Conservation (phyloP, 139 green algal species). For the Chlamydomonas incerta region DNA sequence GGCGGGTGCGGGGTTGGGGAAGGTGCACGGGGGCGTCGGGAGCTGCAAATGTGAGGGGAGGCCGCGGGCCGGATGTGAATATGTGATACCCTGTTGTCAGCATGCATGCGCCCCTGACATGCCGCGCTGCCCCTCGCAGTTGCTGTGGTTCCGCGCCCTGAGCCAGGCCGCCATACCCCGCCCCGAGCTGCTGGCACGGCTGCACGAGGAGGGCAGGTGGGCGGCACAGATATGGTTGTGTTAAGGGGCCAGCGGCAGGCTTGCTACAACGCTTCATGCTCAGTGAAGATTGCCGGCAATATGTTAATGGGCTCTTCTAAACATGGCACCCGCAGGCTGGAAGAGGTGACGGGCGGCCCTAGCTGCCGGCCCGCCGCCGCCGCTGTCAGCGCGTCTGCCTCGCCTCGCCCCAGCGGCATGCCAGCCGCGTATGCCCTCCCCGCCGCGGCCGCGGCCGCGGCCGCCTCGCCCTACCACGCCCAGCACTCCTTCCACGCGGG, state of each 20-base stretch:
- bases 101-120: too few species aligned
- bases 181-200: constrained; percentile 22
- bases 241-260: too few species aligned
- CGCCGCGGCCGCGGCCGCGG: not conserved
- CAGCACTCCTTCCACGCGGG: not conserved
- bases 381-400: not conserved
- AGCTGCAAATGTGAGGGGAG: too few species aligned
- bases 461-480: not conserved
- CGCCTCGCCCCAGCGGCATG: not conserved
- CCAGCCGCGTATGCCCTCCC: not conserved
- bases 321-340: not conserved
- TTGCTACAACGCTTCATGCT: too few species aligned
- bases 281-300: too few species aligned
- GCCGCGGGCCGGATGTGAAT: too few species aligned
- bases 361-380: too few species aligned
- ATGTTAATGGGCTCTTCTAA: too few species aligned
- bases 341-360: not conserved
- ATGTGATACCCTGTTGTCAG: too few species aligned
- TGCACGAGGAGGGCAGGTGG: constrained; percentile 20
- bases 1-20: too few species aligned
- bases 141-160: constrained; percentile 28
- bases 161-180: constrained; percentile 22
- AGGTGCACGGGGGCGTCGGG: too few species aligned
- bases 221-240: too few species aligned
- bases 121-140: not conserved